Conservation (phyloP, 345 rosid genomes). For the Conringia planisiliqua region DNA sequence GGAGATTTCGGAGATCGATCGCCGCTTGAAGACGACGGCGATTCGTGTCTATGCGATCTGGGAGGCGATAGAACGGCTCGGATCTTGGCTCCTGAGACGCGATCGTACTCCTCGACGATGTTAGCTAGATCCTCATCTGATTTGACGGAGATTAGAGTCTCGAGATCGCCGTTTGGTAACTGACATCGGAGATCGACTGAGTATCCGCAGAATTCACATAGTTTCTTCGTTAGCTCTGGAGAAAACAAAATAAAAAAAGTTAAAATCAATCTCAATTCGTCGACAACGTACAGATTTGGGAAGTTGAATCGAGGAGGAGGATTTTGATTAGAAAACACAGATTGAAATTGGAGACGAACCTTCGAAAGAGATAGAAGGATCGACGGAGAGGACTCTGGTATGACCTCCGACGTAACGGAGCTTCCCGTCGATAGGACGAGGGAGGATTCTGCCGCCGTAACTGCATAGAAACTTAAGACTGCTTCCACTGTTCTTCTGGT, state of each 20-base stretch:
- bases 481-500: slow-evolving; percentile 28
- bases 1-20: slow-evolving; percentile 32
- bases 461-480: slow-evolving; percentile 77
- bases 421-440: slow-evolving; percentile 64
- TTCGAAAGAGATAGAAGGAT: slow-evolving; percentile 55
- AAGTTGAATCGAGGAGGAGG: background rate
- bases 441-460: slow-evolving; percentile 71
- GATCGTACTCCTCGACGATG: slow-evolving; percentile 49
- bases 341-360: slow-evolving; percentile 38
- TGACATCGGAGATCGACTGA: slow-evolving; percentile 58
- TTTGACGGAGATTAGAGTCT: slow-evolving; percentile 68
- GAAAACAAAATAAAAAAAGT: background rate
- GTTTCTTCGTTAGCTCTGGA: slow-evolving; percentile 45
- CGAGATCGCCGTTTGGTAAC: slow-evolving; percentile 74
- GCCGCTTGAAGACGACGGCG: slow-evolving; percentile 50
- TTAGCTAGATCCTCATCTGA: slow-evolving; percentile 70
- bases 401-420: slow-evolving; percentile 85
- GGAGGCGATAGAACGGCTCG: slow-evolving; percentile 50
- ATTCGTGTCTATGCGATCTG: slow-evolving; percentile 42
- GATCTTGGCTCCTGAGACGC: slow-evolving; percentile 38
- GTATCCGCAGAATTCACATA: slow-evolving; percentile 38
- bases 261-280: slow-evolving; percentile 1
- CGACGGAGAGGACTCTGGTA: slow-evolving; percentile 76
- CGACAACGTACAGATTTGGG: background rate
- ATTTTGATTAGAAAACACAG: background rate